Evolutionary conservation across 2,329 filamentous ascomycete species (phyloP).

Genomic region (Claviceps arundinis): DNA sequence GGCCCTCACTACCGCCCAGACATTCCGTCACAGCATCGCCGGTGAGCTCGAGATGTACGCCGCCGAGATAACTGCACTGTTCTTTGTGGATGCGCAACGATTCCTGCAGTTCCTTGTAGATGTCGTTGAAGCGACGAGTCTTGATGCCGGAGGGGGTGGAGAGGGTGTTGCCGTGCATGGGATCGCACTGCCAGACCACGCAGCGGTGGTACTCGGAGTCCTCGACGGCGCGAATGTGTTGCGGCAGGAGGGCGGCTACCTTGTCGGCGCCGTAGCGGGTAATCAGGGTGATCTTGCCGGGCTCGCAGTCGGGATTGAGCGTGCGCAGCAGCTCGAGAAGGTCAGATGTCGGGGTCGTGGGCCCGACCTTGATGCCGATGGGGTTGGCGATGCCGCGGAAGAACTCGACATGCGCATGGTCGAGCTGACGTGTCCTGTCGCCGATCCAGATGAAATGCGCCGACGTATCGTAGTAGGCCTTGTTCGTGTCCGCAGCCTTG

Average conservation of each 20-base stretch:
- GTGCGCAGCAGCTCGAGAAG: slow-evolving; percentile 68
- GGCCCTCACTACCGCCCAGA: slow-evolving; percentile 72
- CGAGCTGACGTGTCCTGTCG: slow-evolving; percentile 85
- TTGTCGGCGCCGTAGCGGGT: slow-evolving; percentile 80
- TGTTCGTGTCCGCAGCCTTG: slow-evolving; percentile 16
- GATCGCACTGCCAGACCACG: slow-evolving; percentile 96
- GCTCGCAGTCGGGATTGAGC: slow-evolving; percentile 69
- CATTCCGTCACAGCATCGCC: slow-evolving; percentile 96
- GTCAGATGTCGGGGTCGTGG: slow-evolving; percentile 64
- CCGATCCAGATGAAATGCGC: slow-evolving; percentile 98
- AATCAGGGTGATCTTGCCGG: slow-evolving; percentile 91
- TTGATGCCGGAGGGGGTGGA: slow-evolving; percentile 69
- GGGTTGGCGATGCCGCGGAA: slow-evolving; percentile 94
- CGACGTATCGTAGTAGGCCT: slow-evolving; percentile 83
- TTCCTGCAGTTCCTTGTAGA: slow-evolving; percentile 74
- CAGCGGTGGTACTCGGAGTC: slow-evolving; percentile 50
- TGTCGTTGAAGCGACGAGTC: slow-evolving; percentile 81
- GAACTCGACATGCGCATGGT: slow-evolving; percentile 92
- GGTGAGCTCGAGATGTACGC: slow-evolving; percentile 88
- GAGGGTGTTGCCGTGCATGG: slow-evolving; percentile 82
- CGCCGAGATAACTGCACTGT: slow-evolving; percentile 75
- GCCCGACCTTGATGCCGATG: slow-evolving; percentile 91
- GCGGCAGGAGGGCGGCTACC: slow-evolving; percentile 62
- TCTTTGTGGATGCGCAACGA: slow-evolving; percentile 76
- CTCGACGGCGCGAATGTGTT: slow-evolving; percentile 81